Evolutionary conservation across 225 moss, liverwort and hornwort genomes (phyloP).

Genomic region (Thuidium tamariscinum): DNA sequence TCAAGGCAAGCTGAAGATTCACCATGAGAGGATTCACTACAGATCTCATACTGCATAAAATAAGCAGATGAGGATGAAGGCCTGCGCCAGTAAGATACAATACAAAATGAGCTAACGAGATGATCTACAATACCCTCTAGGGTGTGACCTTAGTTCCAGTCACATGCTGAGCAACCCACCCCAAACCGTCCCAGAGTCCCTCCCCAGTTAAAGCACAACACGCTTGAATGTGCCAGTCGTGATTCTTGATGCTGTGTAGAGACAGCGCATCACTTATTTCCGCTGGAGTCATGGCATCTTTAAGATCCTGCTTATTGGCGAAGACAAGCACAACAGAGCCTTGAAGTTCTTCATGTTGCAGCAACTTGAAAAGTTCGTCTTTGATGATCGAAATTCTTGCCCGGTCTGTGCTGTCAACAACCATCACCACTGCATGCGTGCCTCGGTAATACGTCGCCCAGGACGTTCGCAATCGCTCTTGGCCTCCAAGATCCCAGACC

Average conservation of each 20-base stretch:
- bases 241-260: conserved; percentile 69
- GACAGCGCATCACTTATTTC: conserved; percentile 79
- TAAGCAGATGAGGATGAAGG: conserved; percentile 19
- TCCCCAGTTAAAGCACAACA: conserved; percentile 85
- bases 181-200: conserved; percentile 76
- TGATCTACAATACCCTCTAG: conserved; percentile 19
- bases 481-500: conserved; percentile 90
- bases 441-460: conserved; percentile 83
- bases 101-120: conserved; percentile 29
- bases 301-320: conserved; percentile 80
- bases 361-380: conserved; percentile 69
- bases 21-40: conserved; percentile 20
- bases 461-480: conserved; percentile 73
- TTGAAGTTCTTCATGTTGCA: conserved; percentile 77
- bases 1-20: conserved; percentile 14
- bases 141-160: conserved; percentile 56
- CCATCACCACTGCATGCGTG: conserved; percentile 84
- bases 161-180: conserved; percentile 87
- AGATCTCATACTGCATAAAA: conserved; percentile 22
- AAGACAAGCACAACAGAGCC: conserved; percentile 64
- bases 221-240: conserved; percentile 87
- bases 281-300: conserved; percentile 81
- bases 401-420: conserved; percentile 78
- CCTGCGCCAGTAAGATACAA: conserved; percentile 24
- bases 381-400: conserved; percentile 60